Base-by-base conservation (phyloP, 768 basidiomycete genomes). In the Leccinum longicurvipes region DNA sequence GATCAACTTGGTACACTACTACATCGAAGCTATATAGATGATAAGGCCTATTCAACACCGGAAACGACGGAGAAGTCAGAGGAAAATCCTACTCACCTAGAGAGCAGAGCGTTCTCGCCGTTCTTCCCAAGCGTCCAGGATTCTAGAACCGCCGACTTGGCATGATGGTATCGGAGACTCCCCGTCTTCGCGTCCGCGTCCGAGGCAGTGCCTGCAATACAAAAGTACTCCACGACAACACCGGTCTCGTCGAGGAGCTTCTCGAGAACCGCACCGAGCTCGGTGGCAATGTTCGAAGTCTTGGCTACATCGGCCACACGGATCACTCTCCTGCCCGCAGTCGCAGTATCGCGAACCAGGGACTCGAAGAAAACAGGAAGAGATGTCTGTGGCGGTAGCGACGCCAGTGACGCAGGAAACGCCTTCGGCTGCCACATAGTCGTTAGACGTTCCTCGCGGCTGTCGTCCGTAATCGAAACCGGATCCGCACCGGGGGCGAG, bases 351-450 rank as follows among this genome's bases (percentile, higher is more conserved):
- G 6, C 50, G 51, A 8, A 41, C 57, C 6, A 70, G 54, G 4
- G 50, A 34, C 4, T 65, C 61, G 29, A 70, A 66, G 28, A 60
- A 44, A 3, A 63, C 55, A 27, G 36, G 32, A 36, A 65, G 41
- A 17, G 60, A 52, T 23, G 63, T 6, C 24, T 53, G 53, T 1
- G 47, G 15, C 6, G 50, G 45, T 1, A 54, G 17, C 4, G 60
- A 52, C 6, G 39, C 1, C 14, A 70, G 59, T 4, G 60, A 52
- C 21, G 63, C 44, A 34, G 67, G 66, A 59, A 72, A 66, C 1
- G 63, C 54, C 48, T 71, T 66, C 11, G 64, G 60, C 54, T 73
- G 72, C 72, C 72, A 73, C 1, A 51, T 50, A 9, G 65, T 71
- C 1, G 71, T 66, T 50, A 73, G 51, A 51, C 72, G 70, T 27